phyloP scores from a whole-genome alignment of 805 yeast genomes.

The Wickerhamomyces queroliae region DNA sequence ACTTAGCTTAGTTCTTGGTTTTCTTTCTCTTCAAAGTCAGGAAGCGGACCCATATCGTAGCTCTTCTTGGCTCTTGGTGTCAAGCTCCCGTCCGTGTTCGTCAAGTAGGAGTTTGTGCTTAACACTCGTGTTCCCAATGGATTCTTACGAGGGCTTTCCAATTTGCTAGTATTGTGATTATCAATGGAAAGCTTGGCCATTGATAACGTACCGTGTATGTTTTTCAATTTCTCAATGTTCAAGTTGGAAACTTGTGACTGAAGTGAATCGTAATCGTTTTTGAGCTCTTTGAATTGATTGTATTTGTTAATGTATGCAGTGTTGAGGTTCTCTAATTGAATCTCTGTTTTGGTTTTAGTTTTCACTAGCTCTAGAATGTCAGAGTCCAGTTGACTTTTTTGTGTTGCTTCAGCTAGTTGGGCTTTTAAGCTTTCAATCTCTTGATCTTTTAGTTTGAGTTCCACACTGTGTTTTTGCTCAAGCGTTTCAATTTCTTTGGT shows the following conservation, averaged over 20 bases:
- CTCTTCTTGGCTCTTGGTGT: conserved; percentile 7
- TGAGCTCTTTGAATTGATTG: conserved; percentile 22
- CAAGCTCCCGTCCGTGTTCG: conserved; percentile 5
- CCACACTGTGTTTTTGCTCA: conserved; percentile 2
- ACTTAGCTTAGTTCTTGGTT: no score
- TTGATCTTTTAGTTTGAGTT: conserved; percentile 11
- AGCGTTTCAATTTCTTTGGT: conserved; percentile 1
- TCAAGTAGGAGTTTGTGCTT: conserved; percentile 23
- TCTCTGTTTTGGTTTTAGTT: conserved; percentile 14
- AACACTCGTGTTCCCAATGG: conserved; percentile 12
- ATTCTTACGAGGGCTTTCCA: conserved; percentile 3
- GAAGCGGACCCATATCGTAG: conserved; percentile 5
- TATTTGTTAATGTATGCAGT: conserved; percentile 19
- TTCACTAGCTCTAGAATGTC: conserved; percentile 12
- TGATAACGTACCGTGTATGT: conserved; percentile 17
- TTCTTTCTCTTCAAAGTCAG: conserved; percentile 2
- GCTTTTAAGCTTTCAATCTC: conserved; percentile 11
- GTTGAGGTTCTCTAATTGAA: conserved; percentile 18
- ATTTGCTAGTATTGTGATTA: not conserved
- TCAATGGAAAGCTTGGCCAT: conserved; percentile 7
- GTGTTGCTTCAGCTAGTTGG: conserved; percentile 5
- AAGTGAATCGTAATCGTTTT: conserved; percentile 21
- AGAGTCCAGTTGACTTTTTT: not conserved
- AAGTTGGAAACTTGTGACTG: conserved; percentile 19
- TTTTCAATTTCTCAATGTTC: conserved; percentile 23